Conservation (phyloP, 768 basidiomycete genomes). For the Suillus fuscotomentosus region DNA sequence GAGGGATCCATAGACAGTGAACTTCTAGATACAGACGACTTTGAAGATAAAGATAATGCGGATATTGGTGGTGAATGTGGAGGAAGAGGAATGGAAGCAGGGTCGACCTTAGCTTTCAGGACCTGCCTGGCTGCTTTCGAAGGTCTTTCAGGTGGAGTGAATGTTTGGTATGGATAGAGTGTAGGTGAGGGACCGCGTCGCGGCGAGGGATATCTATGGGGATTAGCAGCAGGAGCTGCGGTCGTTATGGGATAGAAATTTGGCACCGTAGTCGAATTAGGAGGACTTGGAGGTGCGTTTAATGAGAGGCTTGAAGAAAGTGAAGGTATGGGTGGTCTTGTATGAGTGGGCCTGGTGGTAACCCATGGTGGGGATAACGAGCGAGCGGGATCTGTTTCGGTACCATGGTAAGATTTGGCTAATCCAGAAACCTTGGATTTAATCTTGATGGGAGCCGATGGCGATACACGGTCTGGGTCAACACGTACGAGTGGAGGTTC, state of each 20-base stretch:
- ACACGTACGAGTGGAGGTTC: slow-evolving; percentile 11
- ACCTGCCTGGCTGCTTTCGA: slow-evolving; percentile 15
- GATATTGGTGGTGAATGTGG: slow-evolving; percentile 73
- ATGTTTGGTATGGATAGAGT: slow-evolving; percentile 31
- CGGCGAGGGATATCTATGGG: slow-evolving; percentile 47
- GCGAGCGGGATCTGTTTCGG: slow-evolving; percentile 29
- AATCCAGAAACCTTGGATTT: slow-evolving; percentile 61
- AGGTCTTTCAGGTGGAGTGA: slow-evolving; percentile 24
- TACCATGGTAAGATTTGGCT: slow-evolving; percentile 31
- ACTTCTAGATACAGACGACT: slow-evolving; percentile 61
- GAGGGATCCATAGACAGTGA: slow-evolving; percentile 43
- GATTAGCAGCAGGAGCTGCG: slow-evolving; percentile 53
- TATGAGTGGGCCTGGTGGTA: slow-evolving; percentile 28
- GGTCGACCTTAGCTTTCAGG: slow-evolving; percentile 44
- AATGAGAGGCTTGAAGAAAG: slow-evolving; percentile 25
- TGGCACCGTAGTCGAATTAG: slow-evolving; percentile 15
- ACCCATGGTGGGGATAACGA: slow-evolving; percentile 32
- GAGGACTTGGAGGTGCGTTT: slow-evolving; percentile 25
- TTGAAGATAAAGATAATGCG: slow-evolving; percentile 73
- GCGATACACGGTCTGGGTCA: slow-evolving; percentile 14
- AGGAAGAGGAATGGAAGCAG: slow-evolving; percentile 56
- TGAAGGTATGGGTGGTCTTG: slow-evolving; percentile 29
- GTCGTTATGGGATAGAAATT: slow-evolving; percentile 58
- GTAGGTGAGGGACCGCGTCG: slow-evolving; percentile 35
- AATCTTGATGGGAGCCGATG: slow-evolving; percentile 38